Evolutionary conservation across 176 grass and related monocot species (phyloP), one percentile per base, ranked within the genome.

Genomic region (Zea luxurians): DNA sequence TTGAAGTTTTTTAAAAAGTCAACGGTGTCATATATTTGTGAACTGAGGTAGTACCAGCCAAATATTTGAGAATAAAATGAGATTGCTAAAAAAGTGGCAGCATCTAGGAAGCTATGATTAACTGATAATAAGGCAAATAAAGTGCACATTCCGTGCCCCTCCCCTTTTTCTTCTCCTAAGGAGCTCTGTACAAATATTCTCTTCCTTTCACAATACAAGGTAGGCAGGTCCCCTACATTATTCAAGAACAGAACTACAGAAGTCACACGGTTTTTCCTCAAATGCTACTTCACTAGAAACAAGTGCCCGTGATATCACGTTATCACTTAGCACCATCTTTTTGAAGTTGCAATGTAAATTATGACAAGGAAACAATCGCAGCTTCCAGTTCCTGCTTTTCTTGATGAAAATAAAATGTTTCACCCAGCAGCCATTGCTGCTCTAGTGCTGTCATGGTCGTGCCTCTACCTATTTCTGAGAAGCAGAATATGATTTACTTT

Each of bases 331-430:
- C 58, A 71, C 13, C 34, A 37, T 61, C 37, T 59, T 37, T 13
- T 68, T 52, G 59, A 35, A 68, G 46, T 50, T 72, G 17, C 34
- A 63, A 13, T 40, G 12, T 21, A 68, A 80, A 70, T 71, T 35
- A 64, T 12, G 40, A 17, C 11, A 63, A 35, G 16, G 16, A 40
- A 48, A 61, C 38, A 20, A 8, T 17, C 17, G 13, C 13, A 36
- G 2, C 70, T 43, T 66, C 47, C 45, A 52, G 41, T 43, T 66
- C 47, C 45, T 42, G 41, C 11, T 54, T 53, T 62, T 70, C 79
- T 38, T 73, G 35, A 45, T 35, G 8, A 55, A 74, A 65, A 54
- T n/a, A 67, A 9, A 64, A 6, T 47, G 43, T 13, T 64, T 43
- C 40, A 70, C 5, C 68, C 17, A 21, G 34, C 35, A 2, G 27